A percentile compares a stretch with the other conserved stretches of the same genome.
phyloP scores from a whole-genome alignment of 2,329 filamentous ascomycete genomes.

The Pyrenochaeta sp. region DNA sequence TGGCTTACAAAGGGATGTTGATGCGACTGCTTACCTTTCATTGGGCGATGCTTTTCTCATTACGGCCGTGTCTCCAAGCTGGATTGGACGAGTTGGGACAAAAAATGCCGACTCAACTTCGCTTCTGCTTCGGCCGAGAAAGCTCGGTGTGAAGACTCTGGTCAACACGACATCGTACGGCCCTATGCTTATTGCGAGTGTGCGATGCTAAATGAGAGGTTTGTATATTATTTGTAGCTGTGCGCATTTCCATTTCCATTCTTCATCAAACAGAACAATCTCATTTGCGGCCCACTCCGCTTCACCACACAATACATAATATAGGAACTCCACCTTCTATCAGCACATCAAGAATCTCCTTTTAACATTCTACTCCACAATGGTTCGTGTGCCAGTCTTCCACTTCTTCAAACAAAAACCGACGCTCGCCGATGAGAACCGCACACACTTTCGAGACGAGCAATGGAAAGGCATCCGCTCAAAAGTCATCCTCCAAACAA shows the following conservation, averaged over 20 bases:
- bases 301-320: neutral
- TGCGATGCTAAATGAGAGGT: neutral
- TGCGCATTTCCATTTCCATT: neutral
- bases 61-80: no score
- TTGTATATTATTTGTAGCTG: neutral
- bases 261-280: neutral
- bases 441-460: slow-evolving; percentile 16
- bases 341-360: no score
- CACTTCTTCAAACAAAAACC: slow-evolving; percentile 5
- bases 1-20: neutral
- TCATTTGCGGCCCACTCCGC: no score
- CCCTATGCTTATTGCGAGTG: neutral
- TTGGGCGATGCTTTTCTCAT: neutral
- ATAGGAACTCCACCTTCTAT: no score
- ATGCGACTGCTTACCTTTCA: neutral
- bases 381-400: neutral
- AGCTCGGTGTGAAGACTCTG: neutral
- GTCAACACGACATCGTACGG: neutral
- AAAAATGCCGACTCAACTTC: neutral
- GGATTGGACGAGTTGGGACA: neutral
- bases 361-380: neutral
- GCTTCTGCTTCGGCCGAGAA: neutral
- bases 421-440: slow-evolving; percentile 19
- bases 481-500: slow-evolving; percentile 19
- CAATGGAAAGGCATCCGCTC: slow-evolving; percentile 21